Evolutionary conservation across 2,329 filamentous ascomycete species (phyloP).

Genomic region (Pseudocercospora fuligena): DNA sequence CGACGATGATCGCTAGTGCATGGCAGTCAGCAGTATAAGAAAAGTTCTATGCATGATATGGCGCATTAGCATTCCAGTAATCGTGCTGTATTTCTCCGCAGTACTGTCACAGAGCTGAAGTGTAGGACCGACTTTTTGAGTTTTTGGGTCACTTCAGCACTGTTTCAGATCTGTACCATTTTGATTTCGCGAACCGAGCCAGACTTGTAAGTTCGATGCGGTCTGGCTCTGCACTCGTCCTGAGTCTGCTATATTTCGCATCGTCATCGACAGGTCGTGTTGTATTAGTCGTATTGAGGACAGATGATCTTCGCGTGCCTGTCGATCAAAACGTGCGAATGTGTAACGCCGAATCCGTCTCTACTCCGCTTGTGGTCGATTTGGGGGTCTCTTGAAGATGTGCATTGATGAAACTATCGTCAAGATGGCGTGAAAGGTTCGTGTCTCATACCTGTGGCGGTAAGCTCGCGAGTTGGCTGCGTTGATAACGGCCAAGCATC

Average conservation of each 20-base stretch:
- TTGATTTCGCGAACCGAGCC: neutral
- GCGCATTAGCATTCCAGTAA: neutral
- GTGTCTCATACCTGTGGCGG: neutral
- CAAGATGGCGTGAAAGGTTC: neutral
- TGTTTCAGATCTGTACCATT: neutral
- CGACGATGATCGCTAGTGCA: neutral
- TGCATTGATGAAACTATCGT: neutral
- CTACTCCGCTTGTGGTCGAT: neutral
- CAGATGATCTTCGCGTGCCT: neutral
- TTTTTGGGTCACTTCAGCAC: neutral
- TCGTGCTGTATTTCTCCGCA: neutral
- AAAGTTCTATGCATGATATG: neutral
- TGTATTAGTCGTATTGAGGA: neutral
- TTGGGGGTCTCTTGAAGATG: neutral
- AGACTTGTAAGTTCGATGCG: neutral
- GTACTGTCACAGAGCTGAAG: neutral
- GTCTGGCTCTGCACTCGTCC: neutral
- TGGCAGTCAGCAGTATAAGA: neutral
- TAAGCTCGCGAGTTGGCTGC: neutral
- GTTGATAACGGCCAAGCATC: neutral
- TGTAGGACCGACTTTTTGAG: neutral
- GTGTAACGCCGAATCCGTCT: neutral
- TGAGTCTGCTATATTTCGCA: neutral
- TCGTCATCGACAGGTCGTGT: neutral
- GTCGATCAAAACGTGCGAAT: neutral